Base-by-base conservation (phyloP, 2,329 filamentous ascomycete genomes). In the Hymenoscyphus fraxineus region DNA sequence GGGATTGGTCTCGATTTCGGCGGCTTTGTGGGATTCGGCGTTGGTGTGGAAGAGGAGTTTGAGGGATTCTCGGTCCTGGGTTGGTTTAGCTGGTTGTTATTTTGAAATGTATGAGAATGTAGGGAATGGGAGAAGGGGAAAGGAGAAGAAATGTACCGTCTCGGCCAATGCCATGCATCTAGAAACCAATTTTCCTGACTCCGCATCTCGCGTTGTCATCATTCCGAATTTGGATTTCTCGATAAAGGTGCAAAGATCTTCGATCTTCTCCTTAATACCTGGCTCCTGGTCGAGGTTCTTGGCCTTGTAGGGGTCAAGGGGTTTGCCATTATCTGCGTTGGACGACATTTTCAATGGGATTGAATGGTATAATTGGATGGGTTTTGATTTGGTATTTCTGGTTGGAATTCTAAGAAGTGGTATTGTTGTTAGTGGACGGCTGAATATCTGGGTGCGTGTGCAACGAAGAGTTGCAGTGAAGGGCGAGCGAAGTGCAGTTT, bases 31-130 rank as follows among this genome's bases (percentile, higher is more conserved):
- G 10, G 91, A 93, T 76, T 94, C 90, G 67, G 91, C 93, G 81
- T 96, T 96, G 74, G 92, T 93, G 81, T 95, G 89, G 84, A 96
- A 96, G 77, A 96, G 84, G 64, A 95, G 85, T 76, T 96, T 92
- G 64, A 93, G 83, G 73, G 90, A 90, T 68, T 88, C 88, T 67
- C 83, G 82, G 78, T 96, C 92, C 90, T 94, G 16, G 35, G 22
- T 40, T 71, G 15, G 68, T 19, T 60, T 16, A 51, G 13, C 31
- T 63, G 13, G 58, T 7, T 32, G 31, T 27, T 27, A 47, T 35
- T 35, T 38, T 19, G n/a, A 10, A 59, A 13, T 41, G 27, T 27
- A 2, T 51, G 32, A 19, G 15, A 13, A 32, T 2, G 9, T 62
- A 7, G 22, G 6, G 9, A 35, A 27, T 27, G 27, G 27, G 27